Conservation (phyloP, 1,284 basidiomycete species). For the Schizophyllum amplum region DNA sequence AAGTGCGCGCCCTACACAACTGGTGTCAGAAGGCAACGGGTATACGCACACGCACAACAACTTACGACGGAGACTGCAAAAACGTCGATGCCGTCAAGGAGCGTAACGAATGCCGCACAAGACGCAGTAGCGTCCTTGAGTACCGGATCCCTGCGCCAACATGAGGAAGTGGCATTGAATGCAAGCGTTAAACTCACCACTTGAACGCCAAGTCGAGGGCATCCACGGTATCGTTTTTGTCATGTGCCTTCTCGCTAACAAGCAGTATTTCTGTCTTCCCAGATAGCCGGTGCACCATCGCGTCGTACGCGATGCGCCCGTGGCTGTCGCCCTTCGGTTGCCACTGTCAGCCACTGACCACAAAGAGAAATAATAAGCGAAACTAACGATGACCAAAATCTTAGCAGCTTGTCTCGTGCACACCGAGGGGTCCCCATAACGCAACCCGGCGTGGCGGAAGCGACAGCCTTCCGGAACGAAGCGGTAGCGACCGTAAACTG, state of each 20-base stretch:
- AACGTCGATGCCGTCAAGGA: background rate
- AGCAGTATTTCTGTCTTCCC: background rate
- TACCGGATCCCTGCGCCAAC: background rate
- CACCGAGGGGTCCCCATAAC: background rate
- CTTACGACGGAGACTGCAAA: background rate
- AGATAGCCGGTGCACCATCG: background rate
- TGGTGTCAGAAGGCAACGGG: background rate
- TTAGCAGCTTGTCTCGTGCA: background rate
- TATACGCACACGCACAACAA: background rate
- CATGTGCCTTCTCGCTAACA: background rate
- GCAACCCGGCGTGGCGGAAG: slow-evolving; percentile 3
- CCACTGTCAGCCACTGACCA: background rate
- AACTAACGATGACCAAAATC: background rate
- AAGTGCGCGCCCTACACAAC: background rate
- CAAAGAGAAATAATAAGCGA: no score
- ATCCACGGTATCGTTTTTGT: slow-evolving; percentile 1
- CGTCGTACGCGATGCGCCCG: background rate
- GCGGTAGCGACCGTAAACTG: slow-evolving; percentile 1
- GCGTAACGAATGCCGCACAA: background rate
- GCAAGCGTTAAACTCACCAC: background rate
- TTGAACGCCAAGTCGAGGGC: slow-evolving; percentile 1
- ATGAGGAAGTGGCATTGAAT: background rate
- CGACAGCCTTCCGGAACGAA: slow-evolving; percentile 3
- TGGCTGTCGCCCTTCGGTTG: background rate
- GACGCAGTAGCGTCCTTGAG: background rate